Conservation (phyloP, 306 rosid species). For the Carpinus fangiana region DNA sequence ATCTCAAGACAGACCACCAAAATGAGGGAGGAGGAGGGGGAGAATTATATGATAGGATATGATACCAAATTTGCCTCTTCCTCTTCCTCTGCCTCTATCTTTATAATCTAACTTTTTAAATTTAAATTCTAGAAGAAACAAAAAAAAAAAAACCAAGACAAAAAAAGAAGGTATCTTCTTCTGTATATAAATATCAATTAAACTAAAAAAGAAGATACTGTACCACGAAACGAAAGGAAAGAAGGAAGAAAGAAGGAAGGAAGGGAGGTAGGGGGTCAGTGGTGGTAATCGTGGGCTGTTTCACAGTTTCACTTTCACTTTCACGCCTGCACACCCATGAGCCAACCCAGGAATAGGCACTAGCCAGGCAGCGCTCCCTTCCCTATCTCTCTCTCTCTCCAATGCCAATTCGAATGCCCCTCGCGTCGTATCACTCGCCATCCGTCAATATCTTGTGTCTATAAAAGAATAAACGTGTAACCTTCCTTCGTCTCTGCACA, state of each 20-base stretch:
- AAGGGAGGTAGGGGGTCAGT: background rate
- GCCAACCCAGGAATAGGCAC: background rate
- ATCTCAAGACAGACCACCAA: constrained; percentile 4
- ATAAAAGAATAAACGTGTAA: background rate
- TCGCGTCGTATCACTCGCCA: background rate
- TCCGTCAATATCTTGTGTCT: background rate
- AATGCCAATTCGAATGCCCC: background rate
- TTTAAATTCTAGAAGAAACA: background rate
- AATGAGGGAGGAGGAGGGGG: background rate
- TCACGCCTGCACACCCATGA: background rate
- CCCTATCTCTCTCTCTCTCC: background rate
- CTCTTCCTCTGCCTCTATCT: background rate
- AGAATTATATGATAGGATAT: background rate
- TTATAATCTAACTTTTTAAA: background rate
- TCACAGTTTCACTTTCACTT: background rate
- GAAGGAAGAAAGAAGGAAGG: background rate
- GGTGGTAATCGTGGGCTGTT: background rate
- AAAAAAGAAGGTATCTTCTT: background rate
- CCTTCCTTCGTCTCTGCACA: background rate
- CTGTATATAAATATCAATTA: background rate
- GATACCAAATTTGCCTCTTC: background rate
- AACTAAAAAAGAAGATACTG: background rate
- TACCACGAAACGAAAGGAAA: background rate
- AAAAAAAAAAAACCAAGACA: background rate
- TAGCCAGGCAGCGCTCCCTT: no score